These are phyloP conservation scores for Annona squamosa DNA, from an alignment of 164 flowering plant species.

Conservation along the genomic window DNA sequence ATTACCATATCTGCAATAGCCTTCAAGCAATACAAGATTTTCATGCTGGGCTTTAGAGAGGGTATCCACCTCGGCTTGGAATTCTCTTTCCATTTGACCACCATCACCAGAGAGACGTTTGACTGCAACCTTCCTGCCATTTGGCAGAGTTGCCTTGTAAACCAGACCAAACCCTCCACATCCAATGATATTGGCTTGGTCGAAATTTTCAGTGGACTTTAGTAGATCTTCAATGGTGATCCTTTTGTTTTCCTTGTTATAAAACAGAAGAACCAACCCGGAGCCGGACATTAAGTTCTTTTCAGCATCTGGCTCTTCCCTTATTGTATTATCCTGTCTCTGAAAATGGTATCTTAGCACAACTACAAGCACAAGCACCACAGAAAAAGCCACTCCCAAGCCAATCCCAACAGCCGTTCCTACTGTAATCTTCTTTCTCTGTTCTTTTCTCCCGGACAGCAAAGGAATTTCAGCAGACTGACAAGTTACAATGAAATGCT, in stretches of 20 bases:
- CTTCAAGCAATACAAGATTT: slow-evolving; percentile 69
- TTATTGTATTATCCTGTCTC: slow-evolving; percentile 27
- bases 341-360: slow-evolving; percentile 17
- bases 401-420: slow-evolving; percentile 25
- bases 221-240: slow-evolving; percentile 47
- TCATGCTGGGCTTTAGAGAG: slow-evolving; percentile 71
- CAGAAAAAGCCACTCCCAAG: slow-evolving; percentile 34
- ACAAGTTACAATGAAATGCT: background rate
- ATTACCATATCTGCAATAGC: slow-evolving; percentile 46
- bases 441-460: slow-evolving; percentile 20
- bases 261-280: slow-evolving; percentile 36
- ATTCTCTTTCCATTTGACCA: slow-evolving; percentile 74
- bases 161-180: slow-evolving; percentile 84
- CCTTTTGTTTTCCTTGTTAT: slow-evolving; percentile 38
- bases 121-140: slow-evolving; percentile 57
- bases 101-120: slow-evolving; percentile 69
- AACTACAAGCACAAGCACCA: slow-evolving; percentile 23
- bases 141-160: slow-evolving; percentile 57
- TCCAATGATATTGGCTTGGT: slow-evolving; percentile 69
- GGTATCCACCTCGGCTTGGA: slow-evolving; percentile 70
- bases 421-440: slow-evolving; percentile 27
- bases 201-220: slow-evolving; percentile 57
- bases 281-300: slow-evolving; percentile 30
- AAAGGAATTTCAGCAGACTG: background rate
- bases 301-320: slow-evolving; percentile 17